Evolutionary conservation across 2,329 filamentous ascomycete genomes (phyloP).

Genomic region (Sclerotinia nivalis): DNA sequence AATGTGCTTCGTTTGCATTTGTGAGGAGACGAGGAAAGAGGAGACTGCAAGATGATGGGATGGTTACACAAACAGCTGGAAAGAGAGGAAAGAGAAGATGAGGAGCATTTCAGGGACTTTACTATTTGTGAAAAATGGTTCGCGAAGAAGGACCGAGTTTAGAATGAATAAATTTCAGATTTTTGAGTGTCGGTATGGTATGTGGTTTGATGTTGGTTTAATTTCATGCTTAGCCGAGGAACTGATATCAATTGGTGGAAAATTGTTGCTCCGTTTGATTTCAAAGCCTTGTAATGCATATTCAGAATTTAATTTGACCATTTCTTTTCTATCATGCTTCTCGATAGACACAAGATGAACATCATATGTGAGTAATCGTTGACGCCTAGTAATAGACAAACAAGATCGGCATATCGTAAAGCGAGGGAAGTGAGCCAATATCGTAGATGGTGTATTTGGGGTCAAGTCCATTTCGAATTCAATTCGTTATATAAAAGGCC

Average conservation of each 20-base stretch:
- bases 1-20: constrained; percentile 1
- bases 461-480: neutral
- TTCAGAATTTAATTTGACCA: neutral
- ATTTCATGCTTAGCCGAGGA: constrained; percentile 2
- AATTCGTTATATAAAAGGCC: constrained; percentile 14
- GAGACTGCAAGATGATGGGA: constrained; percentile 13
- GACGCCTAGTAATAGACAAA: neutral
- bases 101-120: neutral
- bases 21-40: constrained; percentile 5
- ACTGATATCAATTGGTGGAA: constrained; percentile 13
- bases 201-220: neutral
- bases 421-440: neutral
- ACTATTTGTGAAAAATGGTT: neutral
- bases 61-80: constrained; percentile 7
- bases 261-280: neutral
- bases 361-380: neutral
- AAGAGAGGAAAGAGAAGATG: constrained; percentile 12
- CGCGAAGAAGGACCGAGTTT: neutral
- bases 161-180: neutral
- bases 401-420: neutral
- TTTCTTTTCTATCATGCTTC: neutral
- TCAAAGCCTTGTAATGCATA: constrained; percentile 11
- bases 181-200: neutral
- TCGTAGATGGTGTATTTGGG: neutral
- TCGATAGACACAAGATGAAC: neutral